Conservation (phyloP, 441 rosid species). For the Adansonia gregorii region DNA sequence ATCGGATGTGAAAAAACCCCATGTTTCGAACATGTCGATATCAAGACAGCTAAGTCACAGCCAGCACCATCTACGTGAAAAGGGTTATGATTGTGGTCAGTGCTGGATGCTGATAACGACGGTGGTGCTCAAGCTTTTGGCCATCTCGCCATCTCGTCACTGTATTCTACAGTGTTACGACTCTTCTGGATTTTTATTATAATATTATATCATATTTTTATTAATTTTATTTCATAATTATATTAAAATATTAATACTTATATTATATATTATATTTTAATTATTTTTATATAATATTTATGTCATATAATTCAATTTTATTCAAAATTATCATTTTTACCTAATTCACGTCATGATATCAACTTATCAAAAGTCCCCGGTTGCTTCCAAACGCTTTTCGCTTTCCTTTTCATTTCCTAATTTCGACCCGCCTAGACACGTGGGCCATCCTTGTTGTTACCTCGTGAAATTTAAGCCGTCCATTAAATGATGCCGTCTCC, state of each 20-base stretch:
- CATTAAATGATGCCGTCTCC: constrained; percentile 12
- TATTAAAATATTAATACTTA: too few relatives aligned
- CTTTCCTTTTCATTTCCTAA: background rate
- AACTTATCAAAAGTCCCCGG: background rate
- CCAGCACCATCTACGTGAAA: background rate
- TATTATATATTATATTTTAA: background rate
- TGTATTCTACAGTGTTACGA: constrained; percentile 27
- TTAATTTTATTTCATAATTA: too few relatives aligned
- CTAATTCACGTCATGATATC: background rate
- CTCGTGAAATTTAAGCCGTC: constrained; percentile 29
- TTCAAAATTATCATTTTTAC: background rate
- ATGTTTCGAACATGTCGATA: constrained; percentile 35
- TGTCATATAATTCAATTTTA: background rate
- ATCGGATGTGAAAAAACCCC: background rate
- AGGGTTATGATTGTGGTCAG: background rate
- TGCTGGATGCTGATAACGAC: background rate
- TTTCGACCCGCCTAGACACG: background rate
- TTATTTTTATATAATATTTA: too few relatives aligned
- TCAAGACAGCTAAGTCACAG: constrained; percentile 40
- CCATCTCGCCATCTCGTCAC: constrained; percentile 8
- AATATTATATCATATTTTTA: background rate
- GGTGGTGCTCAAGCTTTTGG: background rate
- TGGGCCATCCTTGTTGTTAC: constrained; percentile 9
- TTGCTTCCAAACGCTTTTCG: constrained; percentile 2
- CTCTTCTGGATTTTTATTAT: background rate